phyloP scores from a whole-genome alignment of 495 filamentous ascomycete genomes.

The Aspergillus funiculosus region DNA sequence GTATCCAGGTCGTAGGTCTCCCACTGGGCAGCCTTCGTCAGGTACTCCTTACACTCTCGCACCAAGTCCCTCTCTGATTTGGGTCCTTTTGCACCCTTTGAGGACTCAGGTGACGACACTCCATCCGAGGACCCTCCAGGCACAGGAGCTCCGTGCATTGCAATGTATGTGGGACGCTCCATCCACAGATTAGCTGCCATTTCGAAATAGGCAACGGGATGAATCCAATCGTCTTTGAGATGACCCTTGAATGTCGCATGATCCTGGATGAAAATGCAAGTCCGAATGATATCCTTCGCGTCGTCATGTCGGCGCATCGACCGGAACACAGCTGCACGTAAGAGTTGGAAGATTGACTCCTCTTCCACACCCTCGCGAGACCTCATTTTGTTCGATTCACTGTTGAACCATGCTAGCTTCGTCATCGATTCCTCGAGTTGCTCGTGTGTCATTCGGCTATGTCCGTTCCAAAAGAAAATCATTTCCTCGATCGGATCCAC shows the following conservation, averaged over 20 bases:
- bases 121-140: not conserved
- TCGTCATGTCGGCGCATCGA: constrained; percentile 54
- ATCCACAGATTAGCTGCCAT: constrained; percentile 79
- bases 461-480: constrained; percentile 89
- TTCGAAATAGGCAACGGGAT: constrained; percentile 80
- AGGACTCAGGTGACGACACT: constrained; percentile 11
- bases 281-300: constrained; percentile 57
- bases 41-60: constrained; percentile 61
- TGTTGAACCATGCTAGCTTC: constrained; percentile 61
- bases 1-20: constrained; percentile 83
- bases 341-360: constrained; percentile 57
- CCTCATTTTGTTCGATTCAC: constrained; percentile 49
- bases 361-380: constrained; percentile 65
- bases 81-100: constrained; percentile 16
- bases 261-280: constrained; percentile 58
- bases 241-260: constrained; percentile 64
- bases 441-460: constrained; percentile 64
- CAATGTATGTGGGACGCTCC: constrained; percentile 43
- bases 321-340: constrained; percentile 63
- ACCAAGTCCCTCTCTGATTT: constrained; percentile 48
- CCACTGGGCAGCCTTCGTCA: constrained; percentile 77
- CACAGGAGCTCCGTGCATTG: constrained; percentile 22
- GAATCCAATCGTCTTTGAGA: constrained; percentile 74
- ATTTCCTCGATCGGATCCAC: constrained; percentile 85
- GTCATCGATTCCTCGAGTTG: constrained; percentile 60